These are phyloP conservation scores for Pseudoscleropodium purum DNA, from an alignment of 225 moss, liverwort and hornwort genomes.

Conservation along the genomic window DNA sequence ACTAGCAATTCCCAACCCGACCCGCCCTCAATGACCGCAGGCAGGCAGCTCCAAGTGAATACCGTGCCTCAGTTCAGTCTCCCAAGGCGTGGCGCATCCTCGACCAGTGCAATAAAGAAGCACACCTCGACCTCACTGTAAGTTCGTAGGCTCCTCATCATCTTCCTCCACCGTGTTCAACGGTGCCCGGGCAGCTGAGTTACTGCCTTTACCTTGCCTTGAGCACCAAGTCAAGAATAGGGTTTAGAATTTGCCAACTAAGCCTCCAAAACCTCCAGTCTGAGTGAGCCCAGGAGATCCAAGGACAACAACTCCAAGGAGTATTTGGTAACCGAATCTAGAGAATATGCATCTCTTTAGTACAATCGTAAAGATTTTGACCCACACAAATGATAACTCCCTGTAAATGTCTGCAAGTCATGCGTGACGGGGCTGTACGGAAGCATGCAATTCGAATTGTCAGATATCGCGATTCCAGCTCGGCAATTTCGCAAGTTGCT, in stretches of 20 bases:
- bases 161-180: not conserved
- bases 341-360: not conserved
- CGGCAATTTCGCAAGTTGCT: not conserved
- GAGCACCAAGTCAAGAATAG: not conserved
- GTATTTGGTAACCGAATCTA: not conserved
- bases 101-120: not conserved
- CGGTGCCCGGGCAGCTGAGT: not conserved
- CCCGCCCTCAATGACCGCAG: too few relatives aligned
- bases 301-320: too few relatives aligned
- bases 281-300: not conserved
- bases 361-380: not conserved
- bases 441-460: not conserved
- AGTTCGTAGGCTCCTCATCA: not conserved
- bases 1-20: not conserved
- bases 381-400: not conserved
- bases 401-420: not conserved
- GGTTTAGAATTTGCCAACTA: not conserved
- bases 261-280: not conserved
- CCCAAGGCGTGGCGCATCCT: not conserved
- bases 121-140: too few relatives aligned
- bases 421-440: not conserved
- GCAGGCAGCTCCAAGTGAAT: not conserved
- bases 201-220: not conserved
- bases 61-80: not conserved
- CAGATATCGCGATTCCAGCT: not conserved